A percentile compares a stretch with the other conserved stretches of the same genome.
Conservation (phyloP, 371 early-diverging fungal genomes). For the Dipsacomyces acuminosporus region DNA sequence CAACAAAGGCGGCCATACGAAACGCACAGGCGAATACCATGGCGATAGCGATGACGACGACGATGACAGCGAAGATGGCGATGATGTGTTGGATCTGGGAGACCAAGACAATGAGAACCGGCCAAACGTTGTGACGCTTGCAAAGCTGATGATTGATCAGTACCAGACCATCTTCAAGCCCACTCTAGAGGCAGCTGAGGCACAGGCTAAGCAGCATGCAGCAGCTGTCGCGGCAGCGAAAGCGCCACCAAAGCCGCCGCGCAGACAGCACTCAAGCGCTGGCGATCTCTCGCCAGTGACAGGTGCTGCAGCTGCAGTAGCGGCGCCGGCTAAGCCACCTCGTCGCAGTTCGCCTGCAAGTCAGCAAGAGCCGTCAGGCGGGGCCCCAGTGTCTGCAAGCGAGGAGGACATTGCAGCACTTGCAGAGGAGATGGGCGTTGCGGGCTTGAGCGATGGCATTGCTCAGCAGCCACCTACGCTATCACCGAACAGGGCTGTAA, state of each 20-base stretch:
- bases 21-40: too few relatives aligned
- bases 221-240: neutral
- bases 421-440: constrained; percentile 21
- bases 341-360: neutral
- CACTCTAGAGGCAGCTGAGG: constrained; percentile 44
- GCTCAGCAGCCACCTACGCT: too few relatives aligned
- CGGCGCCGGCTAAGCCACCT: neutral
- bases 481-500: constrained; percentile 10
- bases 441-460: neutral
- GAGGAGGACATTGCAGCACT: constrained; percentile 42
- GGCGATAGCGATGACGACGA: constrained; percentile 4
- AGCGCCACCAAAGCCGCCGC: constrained; percentile 29
- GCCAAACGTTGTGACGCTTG: constrained; percentile 45
- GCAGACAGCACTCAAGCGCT: neutral
- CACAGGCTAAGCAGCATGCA: constrained; percentile 25
- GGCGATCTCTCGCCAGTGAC: too few relatives aligned
- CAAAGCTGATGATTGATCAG: constrained; percentile 44
- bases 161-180: constrained; percentile 46
- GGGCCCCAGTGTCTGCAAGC: constrained; percentile 19
- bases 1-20: neutral
- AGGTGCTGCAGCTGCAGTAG: too few relatives aligned
- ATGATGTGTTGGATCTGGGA: constrained; percentile 13
- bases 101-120: constrained; percentile 27
- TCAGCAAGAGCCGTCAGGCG: neutral
- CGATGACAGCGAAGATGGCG: constrained; percentile 13